Evolutionary conservation across 371 early-diverging fungal species (phyloP).

Genomic region (Scutellospora calospora): DNA sequence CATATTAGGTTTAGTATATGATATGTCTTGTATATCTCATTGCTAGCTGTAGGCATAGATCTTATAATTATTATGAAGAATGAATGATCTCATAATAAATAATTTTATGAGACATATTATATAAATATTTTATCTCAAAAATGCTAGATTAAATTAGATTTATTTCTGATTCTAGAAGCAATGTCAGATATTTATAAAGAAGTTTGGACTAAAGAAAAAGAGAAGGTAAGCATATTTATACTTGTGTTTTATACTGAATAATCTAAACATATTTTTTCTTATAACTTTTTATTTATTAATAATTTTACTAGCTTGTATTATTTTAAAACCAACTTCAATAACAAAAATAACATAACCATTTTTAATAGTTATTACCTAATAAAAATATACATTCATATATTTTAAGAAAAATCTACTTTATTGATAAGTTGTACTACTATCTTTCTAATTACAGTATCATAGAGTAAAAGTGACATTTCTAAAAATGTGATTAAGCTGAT

Average conservation of each 20-base stretch:
- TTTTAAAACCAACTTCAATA: too few species aligned
- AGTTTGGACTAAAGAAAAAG: neutral
- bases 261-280: too few species aligned
- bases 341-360: too few species aligned
- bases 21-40: constrained; percentile 8
- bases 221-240: neutral
- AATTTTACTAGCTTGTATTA: too few species aligned
- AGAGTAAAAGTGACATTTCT: neutral
- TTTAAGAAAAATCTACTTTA: too few species aligned
- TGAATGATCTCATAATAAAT: neutral
- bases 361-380: too few species aligned
- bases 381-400: too few species aligned
- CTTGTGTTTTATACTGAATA: too few species aligned
- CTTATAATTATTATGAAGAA: constrained; percentile 4
- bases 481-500: too few species aligned
- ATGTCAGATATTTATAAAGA: constrained; percentile 20
- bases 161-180: constrained; percentile 8
- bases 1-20: neutral
- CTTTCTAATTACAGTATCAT: too few species aligned
- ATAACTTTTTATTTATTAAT: too few species aligned
- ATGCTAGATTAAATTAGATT: neutral
- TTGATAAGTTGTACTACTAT: too few species aligned
- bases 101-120: neutral
- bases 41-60: neutral
- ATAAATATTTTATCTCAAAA: neutral